Evolutionary conservation across 306 rosid species (phyloP).

Genomic region (Myrica gale): DNA sequence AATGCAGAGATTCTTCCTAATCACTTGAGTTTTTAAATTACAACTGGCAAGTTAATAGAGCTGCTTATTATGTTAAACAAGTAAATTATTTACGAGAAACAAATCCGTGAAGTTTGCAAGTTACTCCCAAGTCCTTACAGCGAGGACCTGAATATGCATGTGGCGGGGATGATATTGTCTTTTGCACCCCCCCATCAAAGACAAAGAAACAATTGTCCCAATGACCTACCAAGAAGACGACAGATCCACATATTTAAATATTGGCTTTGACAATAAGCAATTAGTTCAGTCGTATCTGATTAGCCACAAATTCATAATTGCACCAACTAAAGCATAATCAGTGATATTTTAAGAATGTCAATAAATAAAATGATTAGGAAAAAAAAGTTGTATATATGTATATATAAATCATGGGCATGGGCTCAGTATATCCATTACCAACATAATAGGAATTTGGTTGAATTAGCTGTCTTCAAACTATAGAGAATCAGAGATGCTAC

Average conservation of each 20-base stretch:
- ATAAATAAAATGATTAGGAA: too few species aligned
- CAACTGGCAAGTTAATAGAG: constrained; percentile 5
- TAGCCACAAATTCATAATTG: not conserved
- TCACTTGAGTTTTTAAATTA: not conserved
- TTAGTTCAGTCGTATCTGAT: not conserved
- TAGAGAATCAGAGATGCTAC: too few species aligned
- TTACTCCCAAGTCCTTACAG: not conserved
- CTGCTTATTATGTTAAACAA: constrained; percentile 13
- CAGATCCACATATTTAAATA: constrained; percentile 43
- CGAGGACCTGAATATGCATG: constrained; percentile 25
- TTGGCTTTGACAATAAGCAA: constrained; percentile 11
- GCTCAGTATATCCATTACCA: not conserved
- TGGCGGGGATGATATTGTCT: constrained; percentile 15
- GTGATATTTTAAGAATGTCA: not conserved
- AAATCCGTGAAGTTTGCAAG: constrained; percentile 26
- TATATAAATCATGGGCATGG: not conserved
- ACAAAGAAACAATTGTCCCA: constrained; percentile 16
- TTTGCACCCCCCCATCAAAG: constrained; percentile 10
- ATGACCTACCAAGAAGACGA: constrained; percentile 35
- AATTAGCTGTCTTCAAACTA: not conserved
- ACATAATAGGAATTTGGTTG: not conserved
- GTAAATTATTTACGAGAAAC: constrained; percentile 8
- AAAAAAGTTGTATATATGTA: too few species aligned
- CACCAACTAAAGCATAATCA: constrained; percentile 1
- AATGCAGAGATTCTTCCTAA: constrained; percentile 5